Evolutionary conservation across 345 rosid genomes (phyloP).

Genomic region (Iberis pinnata): DNA sequence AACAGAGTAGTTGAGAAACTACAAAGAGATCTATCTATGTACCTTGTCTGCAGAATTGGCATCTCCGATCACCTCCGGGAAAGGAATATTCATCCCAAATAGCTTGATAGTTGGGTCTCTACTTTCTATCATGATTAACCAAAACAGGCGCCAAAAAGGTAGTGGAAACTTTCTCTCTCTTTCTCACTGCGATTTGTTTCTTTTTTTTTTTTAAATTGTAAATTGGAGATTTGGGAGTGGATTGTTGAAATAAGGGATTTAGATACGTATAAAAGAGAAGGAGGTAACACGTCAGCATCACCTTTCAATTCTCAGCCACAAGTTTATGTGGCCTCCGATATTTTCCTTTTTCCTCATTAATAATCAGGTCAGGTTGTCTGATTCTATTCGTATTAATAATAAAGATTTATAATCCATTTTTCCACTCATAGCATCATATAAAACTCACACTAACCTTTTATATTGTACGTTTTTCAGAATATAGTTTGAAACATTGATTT

Average conservation of each 20-base stretch:
- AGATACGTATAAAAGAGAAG: slow-evolving; percentile 61
- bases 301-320: slow-evolving; percentile 77
- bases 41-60: slow-evolving; percentile 47
- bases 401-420: too few species aligned
- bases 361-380: too few species aligned
- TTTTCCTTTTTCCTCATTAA: slow-evolving; percentile 35
- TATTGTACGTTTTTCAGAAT: too few species aligned
- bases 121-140: slow-evolving; percentile 37
- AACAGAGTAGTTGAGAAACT: slow-evolving; percentile 13
- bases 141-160: too few species aligned
- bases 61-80: slow-evolving; percentile 33
- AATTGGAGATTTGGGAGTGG: slow-evolving; percentile 15
- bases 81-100: slow-evolving; percentile 65
- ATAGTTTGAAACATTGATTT: too few species aligned
- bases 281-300: slow-evolving; percentile 61
- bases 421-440: too few species aligned
- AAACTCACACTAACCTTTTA: too few species aligned
- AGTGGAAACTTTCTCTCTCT: too few species aligned
- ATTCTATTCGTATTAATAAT: too few species aligned
- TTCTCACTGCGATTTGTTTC: too few species aligned
- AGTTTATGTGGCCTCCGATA: slow-evolving; percentile 65
- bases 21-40: slow-evolving; percentile 13
- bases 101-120: slow-evolving; percentile 65
- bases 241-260: slow-evolving; percentile 30
- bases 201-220: neutral